phyloP scores from a whole-genome alignment of 2,329 filamentous ascomycete species.

The Colletotrichum horii region DNA sequence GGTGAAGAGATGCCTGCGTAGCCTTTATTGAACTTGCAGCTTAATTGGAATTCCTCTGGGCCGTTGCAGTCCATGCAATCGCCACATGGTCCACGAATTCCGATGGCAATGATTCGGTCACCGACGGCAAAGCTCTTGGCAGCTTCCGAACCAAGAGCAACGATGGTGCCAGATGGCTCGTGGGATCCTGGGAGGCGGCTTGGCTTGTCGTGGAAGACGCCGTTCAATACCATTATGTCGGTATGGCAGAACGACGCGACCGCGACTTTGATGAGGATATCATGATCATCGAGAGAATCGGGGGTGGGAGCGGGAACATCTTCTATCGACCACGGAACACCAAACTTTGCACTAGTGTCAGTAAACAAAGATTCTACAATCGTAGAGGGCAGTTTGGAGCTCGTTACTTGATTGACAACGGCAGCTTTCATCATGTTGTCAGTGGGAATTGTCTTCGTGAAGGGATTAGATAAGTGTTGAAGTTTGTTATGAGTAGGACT shows the following conservation, averaged over 20 bases:
- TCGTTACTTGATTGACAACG: background rate
- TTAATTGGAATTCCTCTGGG: constrained; percentile 55
- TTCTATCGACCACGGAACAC: background rate
- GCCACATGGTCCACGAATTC: constrained; percentile 58
- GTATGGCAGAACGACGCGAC: constrained; percentile 68
- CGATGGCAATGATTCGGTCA: constrained; percentile 60
- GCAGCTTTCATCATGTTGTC: background rate
- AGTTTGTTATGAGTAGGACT: background rate
- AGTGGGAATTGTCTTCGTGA: background rate
- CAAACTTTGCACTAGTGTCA: background rate
- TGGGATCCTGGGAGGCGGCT: constrained; percentile 61
- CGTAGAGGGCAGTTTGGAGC: background rate
- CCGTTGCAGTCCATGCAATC: constrained; percentile 55
- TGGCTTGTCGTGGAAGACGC: constrained; percentile 46
- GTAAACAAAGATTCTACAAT: background rate
- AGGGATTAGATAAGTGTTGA: background rate
- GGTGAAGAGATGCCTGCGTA: constrained; percentile 55
- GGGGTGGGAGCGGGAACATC: background rate
- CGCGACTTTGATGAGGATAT: constrained; percentile 64
- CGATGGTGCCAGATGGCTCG: constrained; percentile 61
- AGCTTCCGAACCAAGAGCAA: constrained; percentile 43
- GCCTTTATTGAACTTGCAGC: constrained; percentile 52
- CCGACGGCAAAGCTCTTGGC: constrained; percentile 50
- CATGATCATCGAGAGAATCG: constrained; percentile 46
- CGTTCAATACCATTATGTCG: constrained; percentile 59